These are phyloP conservation scores for Phaeosphaeriaceae sp. DNA, from an alignment of 2,329 filamentous ascomycete species.

Conservation along the genomic window DNA sequence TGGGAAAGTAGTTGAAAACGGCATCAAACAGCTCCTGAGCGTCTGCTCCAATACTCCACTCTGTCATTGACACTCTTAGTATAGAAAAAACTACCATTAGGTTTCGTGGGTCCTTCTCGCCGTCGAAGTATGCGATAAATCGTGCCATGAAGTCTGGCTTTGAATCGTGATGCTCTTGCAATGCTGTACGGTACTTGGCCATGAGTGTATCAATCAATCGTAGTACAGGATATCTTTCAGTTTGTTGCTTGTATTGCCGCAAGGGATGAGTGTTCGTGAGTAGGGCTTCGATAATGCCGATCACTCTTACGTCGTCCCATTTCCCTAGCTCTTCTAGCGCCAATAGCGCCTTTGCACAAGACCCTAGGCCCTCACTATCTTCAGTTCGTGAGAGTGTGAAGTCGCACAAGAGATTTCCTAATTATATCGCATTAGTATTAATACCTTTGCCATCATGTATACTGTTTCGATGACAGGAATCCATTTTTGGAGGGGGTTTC, in stretches of 20 bases:
- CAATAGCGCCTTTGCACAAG: constrained; percentile 64
- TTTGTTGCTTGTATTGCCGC: constrained; percentile 67
- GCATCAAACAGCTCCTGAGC: constrained; percentile 67
- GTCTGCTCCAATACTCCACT: constrained; percentile 68
- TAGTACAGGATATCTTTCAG: constrained; percentile 65
- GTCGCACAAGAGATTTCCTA: constrained; percentile 64
- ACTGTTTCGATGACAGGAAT: not conserved
- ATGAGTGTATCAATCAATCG: constrained; percentile 67
- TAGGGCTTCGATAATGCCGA: constrained; percentile 60
- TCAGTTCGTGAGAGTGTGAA: constrained; percentile 70
- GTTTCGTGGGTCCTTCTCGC: constrained; percentile 73
- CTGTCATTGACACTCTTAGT: constrained; percentile 69
- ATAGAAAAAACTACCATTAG: constrained; percentile 74
- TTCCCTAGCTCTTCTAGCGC: constrained; percentile 65
- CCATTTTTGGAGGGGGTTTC: not conserved
- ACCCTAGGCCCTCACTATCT: constrained; percentile 59
- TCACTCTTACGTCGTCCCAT: constrained; percentile 64
- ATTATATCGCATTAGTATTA: not conserved
- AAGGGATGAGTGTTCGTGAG: constrained; percentile 63
- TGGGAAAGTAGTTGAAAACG: constrained; percentile 75
- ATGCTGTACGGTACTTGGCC: constrained; percentile 58
- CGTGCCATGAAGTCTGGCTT: constrained; percentile 62
- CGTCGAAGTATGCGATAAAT: constrained; percentile 69
- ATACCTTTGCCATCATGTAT: not conserved
- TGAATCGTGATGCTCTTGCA: constrained; percentile 59